Percentiles rank a stretch among this genome's conserved stretches.
These are phyloP conservation scores for Talaromyces ruber DNA, from an alignment of 495 filamentous ascomycete genomes.

Conservation along the genomic window DNA sequence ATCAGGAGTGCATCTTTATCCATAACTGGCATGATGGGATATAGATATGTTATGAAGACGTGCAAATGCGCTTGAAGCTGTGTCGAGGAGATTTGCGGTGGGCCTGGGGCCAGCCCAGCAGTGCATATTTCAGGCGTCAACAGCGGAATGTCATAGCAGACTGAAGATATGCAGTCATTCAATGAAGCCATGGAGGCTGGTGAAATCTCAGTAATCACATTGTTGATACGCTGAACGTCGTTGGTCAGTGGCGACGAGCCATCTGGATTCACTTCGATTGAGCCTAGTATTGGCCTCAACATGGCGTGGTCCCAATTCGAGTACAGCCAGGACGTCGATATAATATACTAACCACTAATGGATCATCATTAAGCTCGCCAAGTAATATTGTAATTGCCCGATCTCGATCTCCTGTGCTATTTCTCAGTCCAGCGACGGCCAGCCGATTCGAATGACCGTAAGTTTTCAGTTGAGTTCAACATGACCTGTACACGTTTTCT, in stretches of 20 bases:
- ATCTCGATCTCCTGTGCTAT: neutral
- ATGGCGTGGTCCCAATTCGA: neutral
- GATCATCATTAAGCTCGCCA: neutral
- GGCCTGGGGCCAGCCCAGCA: neutral
- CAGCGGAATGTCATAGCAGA: neutral
- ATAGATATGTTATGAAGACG: neutral
- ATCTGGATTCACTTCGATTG: neutral
- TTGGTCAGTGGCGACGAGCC: neutral
- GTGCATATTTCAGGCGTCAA: neutral
- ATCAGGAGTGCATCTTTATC: neutral
- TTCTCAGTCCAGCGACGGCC: neutral
- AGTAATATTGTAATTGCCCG: neutral
- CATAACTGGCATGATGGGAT: neutral
- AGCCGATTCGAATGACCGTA: neutral
- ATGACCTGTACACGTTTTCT: neutral
- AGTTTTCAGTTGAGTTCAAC: neutral
- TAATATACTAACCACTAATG: neutral
- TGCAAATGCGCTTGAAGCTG: neutral
- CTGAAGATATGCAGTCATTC: neutral
- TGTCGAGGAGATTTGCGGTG: neutral
- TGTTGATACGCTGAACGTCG: neutral
- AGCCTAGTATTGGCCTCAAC: neutral
- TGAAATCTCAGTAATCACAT: neutral
- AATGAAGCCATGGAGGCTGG: neutral
- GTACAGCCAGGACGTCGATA: neutral